phyloP scores from a whole-genome alignment of 352 stramenopile genomes.

The Phytophthora sansomeana region DNA sequence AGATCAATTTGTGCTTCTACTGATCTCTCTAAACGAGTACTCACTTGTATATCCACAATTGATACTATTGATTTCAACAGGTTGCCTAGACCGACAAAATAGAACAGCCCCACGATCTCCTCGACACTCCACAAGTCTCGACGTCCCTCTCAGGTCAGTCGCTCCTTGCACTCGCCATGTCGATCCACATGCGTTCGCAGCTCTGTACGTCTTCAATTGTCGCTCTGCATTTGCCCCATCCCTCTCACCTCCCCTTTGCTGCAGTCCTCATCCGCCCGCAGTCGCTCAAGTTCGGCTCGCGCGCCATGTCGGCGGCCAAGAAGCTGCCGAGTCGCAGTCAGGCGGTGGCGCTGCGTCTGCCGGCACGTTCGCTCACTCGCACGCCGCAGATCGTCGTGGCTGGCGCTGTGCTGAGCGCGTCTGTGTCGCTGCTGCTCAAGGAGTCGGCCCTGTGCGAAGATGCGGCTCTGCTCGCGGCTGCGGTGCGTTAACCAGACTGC shows the following conservation, averaged over 20 bases:
- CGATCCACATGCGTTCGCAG: slow-evolving; percentile 61
- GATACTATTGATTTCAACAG: neutral
- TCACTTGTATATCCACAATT: neutral
- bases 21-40: neutral
- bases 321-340: slow-evolving; percentile 43
- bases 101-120: slow-evolving; percentile 7
- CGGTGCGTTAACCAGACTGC: slow-evolving; percentile 21
- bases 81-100: neutral
- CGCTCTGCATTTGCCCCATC: neutral
- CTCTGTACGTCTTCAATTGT: slow-evolving; percentile 41
- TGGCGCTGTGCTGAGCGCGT: slow-evolving; percentile 57
- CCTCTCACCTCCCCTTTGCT: neutral
- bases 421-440: slow-evolving; percentile 51
- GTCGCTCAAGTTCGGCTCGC: slow-evolving; percentile 41
- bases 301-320: slow-evolving; percentile 37
- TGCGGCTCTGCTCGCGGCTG: slow-evolving; percentile 43
- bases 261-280: slow-evolving; percentile 58
- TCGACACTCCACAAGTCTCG: slow-evolving; percentile 13
- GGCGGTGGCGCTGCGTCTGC: slow-evolving; percentile 35
- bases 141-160: neutral
- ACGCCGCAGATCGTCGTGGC: slow-evolving; percentile 42
- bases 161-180: slow-evolving; percentile 26
- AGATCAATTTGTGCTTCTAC: too few species aligned
- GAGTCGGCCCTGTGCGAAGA: slow-evolving; percentile 60
- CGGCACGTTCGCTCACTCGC: slow-evolving; percentile 30